Evolutionary conservation across 2,329 filamentous ascomycete genomes (phyloP), one percentile per base, ranked within the genome.

Genomic region (Aspergillus fijiensis): DNA sequence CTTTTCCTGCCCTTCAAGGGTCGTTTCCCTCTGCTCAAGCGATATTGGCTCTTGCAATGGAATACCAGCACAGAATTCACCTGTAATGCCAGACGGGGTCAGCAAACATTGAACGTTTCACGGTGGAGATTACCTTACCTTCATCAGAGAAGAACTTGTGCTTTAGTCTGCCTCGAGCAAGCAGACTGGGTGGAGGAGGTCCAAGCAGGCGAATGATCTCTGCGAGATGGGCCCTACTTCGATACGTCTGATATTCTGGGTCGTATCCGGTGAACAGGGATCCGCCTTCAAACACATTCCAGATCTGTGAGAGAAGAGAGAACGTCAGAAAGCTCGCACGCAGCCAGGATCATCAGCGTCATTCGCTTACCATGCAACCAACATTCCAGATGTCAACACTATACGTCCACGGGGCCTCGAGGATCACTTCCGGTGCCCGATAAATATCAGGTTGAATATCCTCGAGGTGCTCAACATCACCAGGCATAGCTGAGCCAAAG

Each of bases 321-420:
- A 62, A 16, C 33, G 55, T 62, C 58, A 60, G 49, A 5, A 59
- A 47, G 51, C 55, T 60, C 60, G 5, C 2, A 6, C 60, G 5
- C 2, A 6, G 21, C 11, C 50, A 49, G 27, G 58, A 27, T 33
- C 60, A 63, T 48, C 56, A 29, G 23, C 2, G 27, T 49, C 19
- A 35, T 51, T 47, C 2, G 16, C 76, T 71, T 72, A 82, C 80
- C 81, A 84, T 77, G 57, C 77, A 80, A 9, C 81, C 81, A 3
- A 76, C 73, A 58, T 81, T 83, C 82, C 82, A 85, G 55, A 85
- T 80, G 68, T 85, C 82, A 14, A 81, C 72, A 19, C 74, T 71
- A 55, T 78, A 81, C 0, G 71, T 70, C 82, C 81, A 85, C 1
- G 76, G 74, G 3, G 65, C 71, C 65, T 74, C 65, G 0, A 85